Base-by-base conservation (phyloP, 345 rosid species). In the Sonneratia alba region DNA sequence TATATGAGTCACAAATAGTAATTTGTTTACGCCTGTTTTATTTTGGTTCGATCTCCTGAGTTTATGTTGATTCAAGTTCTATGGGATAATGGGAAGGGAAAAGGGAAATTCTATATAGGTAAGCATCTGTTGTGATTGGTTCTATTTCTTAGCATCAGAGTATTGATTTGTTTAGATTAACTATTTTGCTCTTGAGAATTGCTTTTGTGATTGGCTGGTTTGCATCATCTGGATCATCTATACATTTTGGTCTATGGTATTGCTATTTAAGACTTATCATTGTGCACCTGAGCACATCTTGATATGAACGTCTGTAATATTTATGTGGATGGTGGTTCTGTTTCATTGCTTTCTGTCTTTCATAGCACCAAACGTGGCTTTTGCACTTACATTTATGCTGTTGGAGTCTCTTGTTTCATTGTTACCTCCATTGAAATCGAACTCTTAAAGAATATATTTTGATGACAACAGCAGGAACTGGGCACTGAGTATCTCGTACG, bases 401-500 rank as follows among this genome's bases (percentile, higher is more conserved):
- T 11, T 49, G 11, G 36, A 59, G 22, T 24, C 22, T 36, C n/a
- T 32, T 42, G 13, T 40, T 38, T 5, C 36, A 16, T 63, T 36
- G 21, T 24, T 63, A 32, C 49, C 11, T 14, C n/a, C 13, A 18
- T 34, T 7, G 3, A 65, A 16, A 63, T 63, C 24, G 21, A 51
- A 22, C 7, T 21, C 36, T 49, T 51, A 9, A 49, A 13, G 63
- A n/a, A 11, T 57, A 57, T 57, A n/a, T 1, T 32, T 6, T 38
- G 5, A 40, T 53, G 47, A 4, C 61, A 4, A 64, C 49, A 88
- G 97, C 88, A 83, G 79, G 97, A 89, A 77, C 62, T 91, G 79
- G 94, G 96, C 56, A 91, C 96, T 0, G 97, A 93, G 70, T 93
- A 85, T 75, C 83, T 93, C 10, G 93, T 93, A 49, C 84, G 86